Conservation (phyloP, 2,329 filamentous ascomycete genomes). For the Colletotrichum sp. region DNA sequence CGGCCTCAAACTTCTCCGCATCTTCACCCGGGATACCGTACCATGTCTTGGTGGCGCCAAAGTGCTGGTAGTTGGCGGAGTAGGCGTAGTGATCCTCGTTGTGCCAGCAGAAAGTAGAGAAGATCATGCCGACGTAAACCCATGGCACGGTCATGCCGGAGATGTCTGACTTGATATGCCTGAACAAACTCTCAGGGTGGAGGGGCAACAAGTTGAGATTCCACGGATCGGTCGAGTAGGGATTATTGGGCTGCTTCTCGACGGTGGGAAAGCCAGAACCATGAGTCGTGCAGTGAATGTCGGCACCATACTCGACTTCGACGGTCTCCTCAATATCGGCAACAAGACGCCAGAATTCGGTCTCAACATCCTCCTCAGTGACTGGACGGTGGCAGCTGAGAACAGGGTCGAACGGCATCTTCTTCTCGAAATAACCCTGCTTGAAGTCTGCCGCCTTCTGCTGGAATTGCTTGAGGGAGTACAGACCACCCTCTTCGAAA, state of each 20-base stretch:
- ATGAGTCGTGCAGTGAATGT: constrained; percentile 97
- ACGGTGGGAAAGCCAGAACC: constrained; percentile 96
- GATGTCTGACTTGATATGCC: constrained; percentile 97
- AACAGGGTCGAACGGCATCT: constrained; percentile 86
- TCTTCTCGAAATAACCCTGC: constrained; percentile 88
- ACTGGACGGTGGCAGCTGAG: constrained; percentile 81
- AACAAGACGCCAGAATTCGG: constrained; percentile 95
- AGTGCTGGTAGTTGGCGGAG: constrained; percentile 97
- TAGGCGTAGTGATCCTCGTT: constrained; percentile 99
- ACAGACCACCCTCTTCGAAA: constrained; percentile 95
- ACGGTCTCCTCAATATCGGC: constrained; percentile 94
- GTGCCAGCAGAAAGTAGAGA: constrained; percentile 99
- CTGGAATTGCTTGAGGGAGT: constrained; percentile 94
- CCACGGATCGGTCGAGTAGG: constrained; percentile 91
- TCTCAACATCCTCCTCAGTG: constrained; percentile 93
- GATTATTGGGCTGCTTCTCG: constrained; percentile 85
- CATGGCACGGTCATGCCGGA: constrained; percentile 99
- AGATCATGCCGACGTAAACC: constrained; percentile 99
- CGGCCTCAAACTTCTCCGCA: constrained; percentile 91
- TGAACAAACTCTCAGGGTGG: constrained; percentile 89
- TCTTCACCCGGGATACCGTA: constrained; percentile 96
- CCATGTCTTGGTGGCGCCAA: constrained; percentile 98
- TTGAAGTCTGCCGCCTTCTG: constrained; percentile 96
- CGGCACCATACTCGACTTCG: constrained; percentile 96
- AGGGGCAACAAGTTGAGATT: constrained; percentile 94